Base-by-base conservation (phyloP, 495 filamentous ascomycete genomes). In the Aspergillus diversus region DNA sequence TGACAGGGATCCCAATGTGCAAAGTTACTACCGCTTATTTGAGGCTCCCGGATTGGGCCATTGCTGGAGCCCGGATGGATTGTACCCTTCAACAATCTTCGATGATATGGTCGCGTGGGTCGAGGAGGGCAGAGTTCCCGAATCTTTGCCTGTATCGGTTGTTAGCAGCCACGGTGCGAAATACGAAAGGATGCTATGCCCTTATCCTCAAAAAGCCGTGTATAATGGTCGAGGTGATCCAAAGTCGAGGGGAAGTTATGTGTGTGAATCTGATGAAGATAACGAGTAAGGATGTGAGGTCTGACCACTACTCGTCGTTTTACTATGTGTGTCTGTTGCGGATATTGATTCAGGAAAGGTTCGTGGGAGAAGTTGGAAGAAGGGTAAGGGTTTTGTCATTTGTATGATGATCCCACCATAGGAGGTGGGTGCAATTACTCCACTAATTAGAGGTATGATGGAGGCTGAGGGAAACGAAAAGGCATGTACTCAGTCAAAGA, bases 1-100 rank as follows among this genome's bases (percentile, higher is more conserved):
- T 59, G 71, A 64, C 43, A 57, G 13, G 21, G 55, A 60, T 47
- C 63, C 67, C 2, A 5, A 65, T 34, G 35, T 68, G 5, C 33
- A 51, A 8, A 54, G 60, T 32, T 69, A 60, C 39, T 71, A 65
- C 46, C 69, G 69, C 13, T 62, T 65, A 16, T 69, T 71, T 51
- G 52, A 66, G 21, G 58, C 62, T 2, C 69, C 69, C 3, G 69
- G 69, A 5, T 62, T 65, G 1, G 64, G 55, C 13, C 69, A 71
- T 46, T 68, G 69, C 46, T 53, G 52, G 33, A 59, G 64, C 15
- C 57, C 61, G 0, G 55, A 32, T 4, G 68, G 68, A 0, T 31
- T 63, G 9, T 64, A 70, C 17, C 68, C 64, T 4, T 61, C 57
- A 9, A 63, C 53, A 4, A 63, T 58, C 27, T 55, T 65, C 42